Evolutionary conservation across 192 early-diverging fungal genomes (phyloP), one percentile per base, ranked within the genome.

Genomic region (Lobulomyces angularis): DNA sequence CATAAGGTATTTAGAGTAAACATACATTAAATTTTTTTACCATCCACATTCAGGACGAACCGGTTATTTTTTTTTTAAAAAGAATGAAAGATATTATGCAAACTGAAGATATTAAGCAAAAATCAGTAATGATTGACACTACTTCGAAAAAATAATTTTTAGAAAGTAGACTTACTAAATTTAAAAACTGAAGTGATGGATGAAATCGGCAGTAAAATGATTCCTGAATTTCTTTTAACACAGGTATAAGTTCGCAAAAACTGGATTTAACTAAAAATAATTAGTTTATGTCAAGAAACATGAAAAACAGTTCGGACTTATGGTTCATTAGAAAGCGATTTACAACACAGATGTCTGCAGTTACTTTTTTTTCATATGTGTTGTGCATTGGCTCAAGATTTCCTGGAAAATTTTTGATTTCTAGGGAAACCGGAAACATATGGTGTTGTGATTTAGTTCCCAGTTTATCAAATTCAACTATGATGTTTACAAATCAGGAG

Each of bases 291-390:
- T 54, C 68, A 3, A 60, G 59, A 20, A 62, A 69, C 19, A 72
- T 93, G 61, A 65, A 64, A 8, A 79, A 83, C 5, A 85, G 85
- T 47, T 72, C 79, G 36, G 93, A 96, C 57, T 74, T 87, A 36
- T 99, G 92, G 92, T 80, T 81, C 49, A 74, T 91, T 45, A 69
- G 93, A 18, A 93, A 94, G 64, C 86, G 86, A 51, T 96, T 99
- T 45, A 89, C 91, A 16, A 49, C 67, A 17, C 94, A 97, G 58
- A 61, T 90, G 57, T 88, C 91, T 0, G 74, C 83, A 1, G 69
- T 82, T 3, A 85, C 87, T 5, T 89, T 90, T 59, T 83, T 97
- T 76, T 81, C 90, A 0, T 90, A 92, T 46, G 68, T 90, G 19
- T 72, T 95, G 55, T 82, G 85, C 44, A 76, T 92, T 45, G 79